These are phyloP conservation scores for Nidularia pulvinata DNA, from an alignment of 768 basidiomycete species.

Conservation along the genomic window DNA sequence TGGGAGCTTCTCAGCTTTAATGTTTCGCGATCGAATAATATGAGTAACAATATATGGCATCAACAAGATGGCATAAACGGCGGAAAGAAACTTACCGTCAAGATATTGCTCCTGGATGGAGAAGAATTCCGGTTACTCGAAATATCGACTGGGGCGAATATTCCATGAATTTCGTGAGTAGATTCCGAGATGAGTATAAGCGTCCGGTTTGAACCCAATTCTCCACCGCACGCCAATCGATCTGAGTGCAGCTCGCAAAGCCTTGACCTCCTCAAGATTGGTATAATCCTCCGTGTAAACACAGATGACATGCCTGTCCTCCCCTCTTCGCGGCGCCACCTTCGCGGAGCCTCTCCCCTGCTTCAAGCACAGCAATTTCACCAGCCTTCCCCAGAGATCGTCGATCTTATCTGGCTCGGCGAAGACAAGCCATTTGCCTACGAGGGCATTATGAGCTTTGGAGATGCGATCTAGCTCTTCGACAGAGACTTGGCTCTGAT, in stretches of 20 bases:
- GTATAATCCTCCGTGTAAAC: conserved; percentile 26
- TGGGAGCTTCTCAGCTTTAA: too few relatives aligned
- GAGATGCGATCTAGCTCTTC: conserved; percentile 30
- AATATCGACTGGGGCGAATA: conserved; percentile 28
- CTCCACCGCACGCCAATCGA: conserved; percentile 21
- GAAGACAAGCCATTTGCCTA: conserved; percentile 40
- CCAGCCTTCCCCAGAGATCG: conserved; percentile 29
- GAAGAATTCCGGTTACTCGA: conserved; percentile 6
- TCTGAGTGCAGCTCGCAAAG: conserved; percentile 28
- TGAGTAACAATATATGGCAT: too few relatives aligned
- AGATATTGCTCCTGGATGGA: too few relatives aligned
- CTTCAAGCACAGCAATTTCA: conserved; percentile 21
- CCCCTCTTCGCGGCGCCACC: conserved; percentile 31
- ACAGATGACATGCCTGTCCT: conserved; percentile 31
- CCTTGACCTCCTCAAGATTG: conserved; percentile 19
- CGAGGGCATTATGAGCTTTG: conserved; percentile 21
- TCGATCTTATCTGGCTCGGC: conserved; percentile 25
- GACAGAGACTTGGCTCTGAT: conserved; percentile 19
- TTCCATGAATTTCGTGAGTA: conserved; percentile 32
- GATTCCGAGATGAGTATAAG: conserved; percentile 34
- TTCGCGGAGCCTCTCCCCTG: conserved; percentile 25
- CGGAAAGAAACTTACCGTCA: too few relatives aligned
- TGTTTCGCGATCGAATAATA: too few relatives aligned
- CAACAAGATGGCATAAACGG: too few relatives aligned
- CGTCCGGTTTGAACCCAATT: conserved; percentile 38